phyloP scores from a whole-genome alignment of 1,284 basidiomycete species.

The Cutaneotrichosporon cutaneum region DNA sequence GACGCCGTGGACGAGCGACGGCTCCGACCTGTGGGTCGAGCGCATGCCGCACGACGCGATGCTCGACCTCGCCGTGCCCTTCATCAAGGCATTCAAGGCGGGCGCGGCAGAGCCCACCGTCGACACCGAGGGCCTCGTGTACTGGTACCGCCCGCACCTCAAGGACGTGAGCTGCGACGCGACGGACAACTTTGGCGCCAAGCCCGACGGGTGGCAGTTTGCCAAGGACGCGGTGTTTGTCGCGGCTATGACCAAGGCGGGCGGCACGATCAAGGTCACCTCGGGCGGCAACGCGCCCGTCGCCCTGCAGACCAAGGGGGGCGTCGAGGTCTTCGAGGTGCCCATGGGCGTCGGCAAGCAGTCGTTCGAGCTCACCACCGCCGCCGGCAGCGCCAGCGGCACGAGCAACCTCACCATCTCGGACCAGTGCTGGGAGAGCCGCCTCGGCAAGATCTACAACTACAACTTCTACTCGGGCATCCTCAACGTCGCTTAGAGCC shows the following conservation, averaged over 20 bases:
- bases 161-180: slow-evolving; percentile 47
- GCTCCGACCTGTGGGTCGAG: slow-evolving; percentile 41
- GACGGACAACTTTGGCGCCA: slow-evolving; percentile 44
- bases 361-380: slow-evolving; percentile 34
- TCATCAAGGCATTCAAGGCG: slow-evolving; percentile 51
- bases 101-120: slow-evolving; percentile 37
- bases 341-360: slow-evolving; percentile 46
- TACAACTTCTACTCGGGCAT: slow-evolving; percentile 47
- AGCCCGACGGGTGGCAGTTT: slow-evolving; percentile 20
- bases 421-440: slow-evolving; percentile 40
- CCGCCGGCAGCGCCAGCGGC: slow-evolving; percentile 21
- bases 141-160: slow-evolving; percentile 52
- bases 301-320: slow-evolving; percentile 32
- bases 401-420: slow-evolving; percentile 2
- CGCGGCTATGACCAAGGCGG: slow-evolving; percentile 39
- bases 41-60: slow-evolving; percentile 48
- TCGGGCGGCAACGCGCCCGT: slow-evolving; percentile 42
- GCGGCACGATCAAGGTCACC: slow-evolving; percentile 45
- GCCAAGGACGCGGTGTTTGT: slow-evolving; percentile 49
- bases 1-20: slow-evolving; percentile 47
- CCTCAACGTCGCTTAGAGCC: neutral
- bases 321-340: slow-evolving; percentile 35
- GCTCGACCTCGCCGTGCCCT: slow-evolving; percentile 49
- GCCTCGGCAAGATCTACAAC: slow-evolving; percentile 41
- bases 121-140: slow-evolving; percentile 44